Evolutionary conservation across 1,284 basidiomycete genomes (phyloP), one percentile per base, ranked within the genome.

Genomic region (Fomitopsis palustris): DNA sequence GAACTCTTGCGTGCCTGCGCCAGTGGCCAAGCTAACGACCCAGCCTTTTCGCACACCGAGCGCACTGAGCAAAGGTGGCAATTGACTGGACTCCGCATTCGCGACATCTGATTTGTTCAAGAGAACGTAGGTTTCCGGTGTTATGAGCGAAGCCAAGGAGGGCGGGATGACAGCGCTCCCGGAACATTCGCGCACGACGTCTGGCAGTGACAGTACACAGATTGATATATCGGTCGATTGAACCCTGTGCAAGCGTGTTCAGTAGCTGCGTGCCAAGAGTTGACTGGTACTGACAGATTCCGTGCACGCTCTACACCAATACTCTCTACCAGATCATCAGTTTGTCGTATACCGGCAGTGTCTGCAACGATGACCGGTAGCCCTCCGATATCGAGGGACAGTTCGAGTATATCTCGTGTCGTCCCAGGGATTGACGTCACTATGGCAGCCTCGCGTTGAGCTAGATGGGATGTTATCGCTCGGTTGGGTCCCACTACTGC

Each of bases 391-490:
- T 96, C 93, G 0, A 96, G 79, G 0, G 90, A 86, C 4, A 95
- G 76, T 64, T 93, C 88, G 2, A 96, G 78, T 5, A 95, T 82
- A 67, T 96, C 94, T 29, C 94, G 81, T 2, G 94, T 96, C 0
- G 94, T 96, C 0, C 94, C 94, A 0, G 94, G 89, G 16, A 92
- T 78, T 8, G 87, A 78, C 1, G 93, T 94, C 10, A 95, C 92
- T 56, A 96, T 96, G 0, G 94, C 92, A 0, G 92, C 93, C 62
- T 93, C 91, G 21, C 93, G 80, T 65, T 90, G 88, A 7, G 90
- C 92, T 93, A 19, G 4, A 25, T 6, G 4, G 12, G 29, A 43
- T 33, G 31, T 23, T 19, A 42, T 33, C n/a, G 23, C 8, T 33
- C 4, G 16, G 10, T 9, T 9, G 4, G 12, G 2, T 25, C 25